Conservation (phyloP, 306 rosid species). For the Astragalus membranaceus region DNA sequence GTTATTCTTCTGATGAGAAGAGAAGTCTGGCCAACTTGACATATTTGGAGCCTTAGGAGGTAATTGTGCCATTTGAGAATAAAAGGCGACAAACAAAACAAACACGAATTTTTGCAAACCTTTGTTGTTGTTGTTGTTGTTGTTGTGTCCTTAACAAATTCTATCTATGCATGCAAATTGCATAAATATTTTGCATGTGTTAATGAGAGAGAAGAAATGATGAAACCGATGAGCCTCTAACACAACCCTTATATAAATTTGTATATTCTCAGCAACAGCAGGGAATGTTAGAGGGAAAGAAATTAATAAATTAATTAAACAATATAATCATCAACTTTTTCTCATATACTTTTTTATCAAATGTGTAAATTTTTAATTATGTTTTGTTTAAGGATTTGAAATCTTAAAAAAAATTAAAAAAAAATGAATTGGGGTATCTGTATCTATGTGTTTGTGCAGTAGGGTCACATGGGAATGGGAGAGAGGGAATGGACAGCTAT, state of each 20-base stretch:
- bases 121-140: not conserved
- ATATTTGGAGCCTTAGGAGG: constrained; percentile 90
- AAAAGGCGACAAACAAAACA: not conserved
- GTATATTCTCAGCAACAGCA: not conserved
- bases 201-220: not conserved
- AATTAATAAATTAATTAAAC: not conserved
- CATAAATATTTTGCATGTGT: not conserved
- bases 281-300: constrained; percentile 27
- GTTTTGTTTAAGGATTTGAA: not conserved
- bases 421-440: constrained; percentile 16
- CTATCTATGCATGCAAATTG: not conserved
- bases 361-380: not conserved
- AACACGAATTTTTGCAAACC: not conserved
- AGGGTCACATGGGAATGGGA: constrained; percentile 53
- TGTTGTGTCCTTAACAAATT: not conserved
- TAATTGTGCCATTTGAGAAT: constrained; percentile 66
- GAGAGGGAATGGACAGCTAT: constrained; percentile 68
- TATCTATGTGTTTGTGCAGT: constrained; percentile 26
- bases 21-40: constrained; percentile 63
- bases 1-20: constrained; percentile 18
- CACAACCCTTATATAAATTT: constrained; percentile 20
- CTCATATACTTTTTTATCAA: not conserved
- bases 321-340: not conserved
- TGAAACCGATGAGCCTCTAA: constrained; percentile 21
- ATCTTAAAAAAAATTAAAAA: constrained; percentile 10